Conservation (phyloP, 2,329 filamentous ascomycete species). For the Claviceps pusilla region DNA sequence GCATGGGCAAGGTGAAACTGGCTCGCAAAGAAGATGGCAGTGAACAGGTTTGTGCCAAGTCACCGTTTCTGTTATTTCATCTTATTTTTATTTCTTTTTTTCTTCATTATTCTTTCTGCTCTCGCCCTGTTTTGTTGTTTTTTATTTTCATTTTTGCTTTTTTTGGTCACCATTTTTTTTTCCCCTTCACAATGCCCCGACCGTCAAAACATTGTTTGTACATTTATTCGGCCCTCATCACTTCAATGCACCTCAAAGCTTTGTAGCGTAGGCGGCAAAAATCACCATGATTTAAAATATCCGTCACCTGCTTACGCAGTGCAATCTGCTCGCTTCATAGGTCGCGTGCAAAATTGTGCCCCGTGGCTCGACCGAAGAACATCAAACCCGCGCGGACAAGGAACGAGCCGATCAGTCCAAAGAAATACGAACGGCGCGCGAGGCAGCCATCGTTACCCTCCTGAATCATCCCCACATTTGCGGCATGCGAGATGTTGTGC, state of each 20-base stretch:
- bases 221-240: not conserved
- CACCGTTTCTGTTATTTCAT: not conserved
- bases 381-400: constrained; percentile 53
- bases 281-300: not conserved
- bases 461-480: constrained; percentile 93
- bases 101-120: not conserved
- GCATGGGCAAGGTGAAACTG: constrained; percentile 98
- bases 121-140: not conserved
- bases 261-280: not conserved
- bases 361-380: constrained; percentile 75
- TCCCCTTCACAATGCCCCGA: not conserved
- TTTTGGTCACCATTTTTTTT: not conserved
- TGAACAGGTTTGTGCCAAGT: constrained; percentile 55
- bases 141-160: not conserved
- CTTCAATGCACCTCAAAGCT: not conserved
- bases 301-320: not conserved
- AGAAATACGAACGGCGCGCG: constrained; percentile 84
- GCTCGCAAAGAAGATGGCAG: constrained; percentile 79
- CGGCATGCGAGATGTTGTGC: constrained; percentile 84
- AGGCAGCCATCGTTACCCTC: constrained; percentile 90
- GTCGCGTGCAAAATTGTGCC: constrained; percentile 97
- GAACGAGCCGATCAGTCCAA: constrained; percentile 92
- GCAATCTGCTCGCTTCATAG: constrained; percentile 17
- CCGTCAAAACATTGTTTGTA: not conserved
- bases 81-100: not conserved